A percentile compares a stretch with the other conserved stretches of the same genome.
phyloP scores from a whole-genome alignment of 176 grass and related monocot genomes.

The Luzula sylvatica region DNA sequence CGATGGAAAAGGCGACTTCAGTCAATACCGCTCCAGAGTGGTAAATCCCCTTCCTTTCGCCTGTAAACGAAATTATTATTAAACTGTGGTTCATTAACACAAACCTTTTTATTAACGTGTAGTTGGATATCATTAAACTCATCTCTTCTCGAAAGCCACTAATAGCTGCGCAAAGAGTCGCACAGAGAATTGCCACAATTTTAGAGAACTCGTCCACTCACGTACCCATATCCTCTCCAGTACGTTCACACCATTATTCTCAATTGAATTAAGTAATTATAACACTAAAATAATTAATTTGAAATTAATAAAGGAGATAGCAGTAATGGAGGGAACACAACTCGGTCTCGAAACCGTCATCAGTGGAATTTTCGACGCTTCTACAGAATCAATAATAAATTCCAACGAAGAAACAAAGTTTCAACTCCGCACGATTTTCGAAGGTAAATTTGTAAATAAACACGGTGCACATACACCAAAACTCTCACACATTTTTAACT shows the following conservation, averaged over 20 bases:
- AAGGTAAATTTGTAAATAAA: conserved; percentile 43
- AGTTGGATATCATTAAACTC: conserved; percentile 93
- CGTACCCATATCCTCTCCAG: conserved; percentile 57
- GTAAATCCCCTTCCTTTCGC: conserved; percentile 36
- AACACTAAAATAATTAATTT: too few species aligned
- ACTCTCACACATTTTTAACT: too few species aligned
- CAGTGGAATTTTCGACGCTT: conserved; percentile 69
- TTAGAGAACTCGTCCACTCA: conserved; percentile 45
- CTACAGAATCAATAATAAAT: conserved; percentile 40
- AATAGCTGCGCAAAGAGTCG: conserved; percentile 58
- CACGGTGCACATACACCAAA: too few species aligned
- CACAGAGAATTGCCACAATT: conserved; percentile 63
- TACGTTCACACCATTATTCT: conserved; percentile 7
- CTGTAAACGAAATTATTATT: too few species aligned
- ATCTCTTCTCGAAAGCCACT: conserved; percentile 76
- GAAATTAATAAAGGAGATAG: conserved; percentile 53
- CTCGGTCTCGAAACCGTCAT: conserved; percentile 73
- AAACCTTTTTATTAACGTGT: neutral
- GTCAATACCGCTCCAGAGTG: conserved; percentile 75
- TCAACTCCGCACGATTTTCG: conserved; percentile 59
- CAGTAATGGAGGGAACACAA: conserved; percentile 64
- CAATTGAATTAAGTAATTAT: neutral
- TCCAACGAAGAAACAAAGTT: conserved; percentile 43
- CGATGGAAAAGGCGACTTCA: conserved; percentile 76
- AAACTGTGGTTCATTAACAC: too few species aligned